Conservation (phyloP, 495 filamentous ascomycete genomes). For the Aspergillus kassunensis region DNA sequence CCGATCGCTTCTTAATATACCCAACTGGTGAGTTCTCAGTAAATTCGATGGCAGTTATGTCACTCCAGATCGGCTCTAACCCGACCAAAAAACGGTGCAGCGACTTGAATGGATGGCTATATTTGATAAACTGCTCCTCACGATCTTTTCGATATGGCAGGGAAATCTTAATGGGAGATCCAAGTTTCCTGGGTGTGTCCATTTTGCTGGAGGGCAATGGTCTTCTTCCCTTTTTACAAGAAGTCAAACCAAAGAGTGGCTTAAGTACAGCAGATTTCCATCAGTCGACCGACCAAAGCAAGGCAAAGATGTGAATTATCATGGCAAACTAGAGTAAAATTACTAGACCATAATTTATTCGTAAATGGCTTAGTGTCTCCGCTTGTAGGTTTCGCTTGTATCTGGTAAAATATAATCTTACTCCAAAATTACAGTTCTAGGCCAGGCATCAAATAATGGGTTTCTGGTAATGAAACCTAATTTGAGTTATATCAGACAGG, state of each 20-base stretch:
- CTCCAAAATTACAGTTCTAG: no score
- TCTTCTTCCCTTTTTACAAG: background rate
- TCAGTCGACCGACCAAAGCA: no score
- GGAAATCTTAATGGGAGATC: background rate
- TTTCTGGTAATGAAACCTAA: no score
- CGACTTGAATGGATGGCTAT: conserved; percentile 1
- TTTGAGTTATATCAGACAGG: no score
- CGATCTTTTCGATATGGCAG: background rate
- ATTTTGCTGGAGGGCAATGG: background rate
- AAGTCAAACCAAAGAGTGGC: background rate
- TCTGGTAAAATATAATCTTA: no score
- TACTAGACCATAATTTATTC: no score
- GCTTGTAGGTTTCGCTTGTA: no score
- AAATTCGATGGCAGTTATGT: conserved; percentile 8
- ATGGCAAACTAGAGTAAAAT: no score
- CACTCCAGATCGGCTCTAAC: conserved; percentile 1
- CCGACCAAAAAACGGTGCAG: conserved; percentile 6
- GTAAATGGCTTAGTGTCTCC: no score
- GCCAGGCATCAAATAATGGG: no score
- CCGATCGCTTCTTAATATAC: conserved; percentile 1
- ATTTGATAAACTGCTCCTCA: background rate
- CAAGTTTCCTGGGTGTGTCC: background rate
- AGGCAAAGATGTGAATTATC: no score
- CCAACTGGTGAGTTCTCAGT: background rate
- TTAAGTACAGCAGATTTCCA: background rate